These are phyloP conservation scores for Acer negundo DNA, from an alignment of 345 rosid genomes.

Conservation along the genomic window DNA sequence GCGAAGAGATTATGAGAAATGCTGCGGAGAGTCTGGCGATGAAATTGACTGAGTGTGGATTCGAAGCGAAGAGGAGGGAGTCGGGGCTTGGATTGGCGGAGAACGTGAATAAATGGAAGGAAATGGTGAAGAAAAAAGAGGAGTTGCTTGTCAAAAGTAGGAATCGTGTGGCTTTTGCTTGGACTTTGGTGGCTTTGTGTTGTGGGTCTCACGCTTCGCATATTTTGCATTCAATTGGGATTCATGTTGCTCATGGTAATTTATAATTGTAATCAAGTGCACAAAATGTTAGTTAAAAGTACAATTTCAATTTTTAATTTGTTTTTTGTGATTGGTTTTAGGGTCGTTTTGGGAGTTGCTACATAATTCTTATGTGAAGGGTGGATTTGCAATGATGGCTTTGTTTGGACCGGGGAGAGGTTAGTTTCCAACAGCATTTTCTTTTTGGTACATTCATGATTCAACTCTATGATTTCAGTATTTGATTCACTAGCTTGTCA, in stretches of 20 bases:
- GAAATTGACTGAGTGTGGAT: constrained; percentile 83
- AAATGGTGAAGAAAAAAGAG: constrained; percentile 74
- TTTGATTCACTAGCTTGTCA: background rate
- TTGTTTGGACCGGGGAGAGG: constrained; percentile 97
- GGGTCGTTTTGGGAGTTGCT: constrained; percentile 75
- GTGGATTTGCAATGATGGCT: constrained; percentile 80
- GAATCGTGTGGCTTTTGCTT: constrained; percentile 84
- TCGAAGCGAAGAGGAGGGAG: constrained; percentile 73
- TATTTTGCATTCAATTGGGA: constrained; percentile 79
- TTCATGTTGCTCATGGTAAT: constrained; percentile 85
- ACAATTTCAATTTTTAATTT: constrained; percentile 9
- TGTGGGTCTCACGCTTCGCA: constrained; percentile 94
- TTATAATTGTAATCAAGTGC: background rate
- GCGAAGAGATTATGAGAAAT: constrained; percentile 28
- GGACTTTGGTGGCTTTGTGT: constrained; percentile 94
- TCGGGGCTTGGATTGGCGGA: constrained; percentile 76
- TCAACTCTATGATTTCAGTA: background rate
- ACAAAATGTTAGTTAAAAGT: background rate
- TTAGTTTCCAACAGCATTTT: constrained; percentile 26
- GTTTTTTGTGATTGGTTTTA: constrained; percentile 33
- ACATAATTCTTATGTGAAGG: constrained; percentile 84
- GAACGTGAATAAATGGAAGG: constrained; percentile 82
- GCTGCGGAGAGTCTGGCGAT: constrained; percentile 64
- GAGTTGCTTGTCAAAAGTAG: constrained; percentile 71
- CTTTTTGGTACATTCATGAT: background rate